Evolutionary conservation across 2,329 filamentous ascomycete species (phyloP), one percentile per base, ranked within the genome.

Genomic region (Aspergillus amoenus): DNA sequence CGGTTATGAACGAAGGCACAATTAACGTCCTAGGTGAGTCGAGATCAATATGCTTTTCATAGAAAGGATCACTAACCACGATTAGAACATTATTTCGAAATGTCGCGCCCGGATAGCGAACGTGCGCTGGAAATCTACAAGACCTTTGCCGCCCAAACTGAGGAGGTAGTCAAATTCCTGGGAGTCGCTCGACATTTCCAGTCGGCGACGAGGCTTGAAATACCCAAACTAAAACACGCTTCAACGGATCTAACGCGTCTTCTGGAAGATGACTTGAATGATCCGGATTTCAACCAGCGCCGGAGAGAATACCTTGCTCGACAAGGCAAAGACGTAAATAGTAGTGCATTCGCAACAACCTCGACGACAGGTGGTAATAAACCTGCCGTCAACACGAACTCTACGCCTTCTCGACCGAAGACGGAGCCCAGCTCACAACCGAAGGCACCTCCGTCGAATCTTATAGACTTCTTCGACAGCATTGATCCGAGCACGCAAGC

Each of bases 221-320:
- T 99, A 7, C 94, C 94, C 9, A 97, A 96, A 78, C 83, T 99
- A 64, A 97, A 97, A 78, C 94, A 99, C 72, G 94, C 94, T 5
- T 95, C 94, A 1, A 93, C 95, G 1, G 96, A 94, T 70, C 77
- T 99, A 52, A 90, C 91, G 15, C 88, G 88, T 24, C 91, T 96
- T 55, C 82, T 99, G 24, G 92, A 97, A 72, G 94, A 99, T 65
- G 97, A 99, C 70, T 79, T 99, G 45, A 88, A 93, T 61, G 94
- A 99, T 68, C 87, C 91, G 3, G 94, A 99, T 73, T 99, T 99
- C 68, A 94, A 99, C 66, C 84, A 93, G 55, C 94, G 97, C 66
- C 84, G 94, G 60, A 83, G 92, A 65, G 94, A 99, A 71, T 99
- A 96, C 69, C 78, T 97, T 50, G 90, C 91, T 1, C 91, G 96